Percentiles rank a stretch among this genome's conserved stretches.
phyloP scores from a whole-genome alignment of 768 basidiomycete genomes.

The Rhodotorula sphaerocarpa region DNA sequence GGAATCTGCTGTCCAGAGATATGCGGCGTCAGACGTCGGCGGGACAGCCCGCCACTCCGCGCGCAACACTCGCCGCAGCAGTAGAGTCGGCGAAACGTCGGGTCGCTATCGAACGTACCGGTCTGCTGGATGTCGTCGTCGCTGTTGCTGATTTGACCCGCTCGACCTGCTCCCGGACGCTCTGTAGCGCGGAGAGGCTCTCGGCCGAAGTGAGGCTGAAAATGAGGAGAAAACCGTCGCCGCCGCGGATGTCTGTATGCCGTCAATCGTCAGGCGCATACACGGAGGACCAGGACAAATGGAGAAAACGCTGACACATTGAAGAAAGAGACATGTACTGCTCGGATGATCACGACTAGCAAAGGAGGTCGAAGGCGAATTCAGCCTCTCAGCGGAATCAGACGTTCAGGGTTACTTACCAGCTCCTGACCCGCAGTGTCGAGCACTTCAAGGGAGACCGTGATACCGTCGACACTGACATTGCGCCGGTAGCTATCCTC shows the following conservation, averaged over 20 bases:
- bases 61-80: no score
- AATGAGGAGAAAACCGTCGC: slow-evolving; percentile 40
- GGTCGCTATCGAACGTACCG: neutral
- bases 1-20: slow-evolving; percentile 30
- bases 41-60: no score
- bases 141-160: slow-evolving; percentile 35
- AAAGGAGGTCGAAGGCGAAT: no score
- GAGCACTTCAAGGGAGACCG: slow-evolving; percentile 34
- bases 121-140: neutral
- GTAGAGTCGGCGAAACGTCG: no score
- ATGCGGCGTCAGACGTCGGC: no score
- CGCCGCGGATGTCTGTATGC: slow-evolving; percentile 33
- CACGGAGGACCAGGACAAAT: no score
- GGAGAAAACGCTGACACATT: slow-evolving; percentile 8
- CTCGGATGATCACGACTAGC: no score
- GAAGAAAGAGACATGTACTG: slow-evolving; percentile 40
- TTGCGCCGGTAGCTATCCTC: slow-evolving; percentile 48
- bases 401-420: no score
- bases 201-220: slow-evolving; percentile 38
- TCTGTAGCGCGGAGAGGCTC: slow-evolving; percentile 32
- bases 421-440: slow-evolving; percentile 41
- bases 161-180: slow-evolving; percentile 36
- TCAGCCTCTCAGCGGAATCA: no score
- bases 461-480: slow-evolving; percentile 36
- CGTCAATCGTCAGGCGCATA: no score